Evolutionary conservation across 169 alveolate genomes (phyloP), one percentile per base, ranked within the genome.

Genomic region (Cryptosporidium viatorum): DNA sequence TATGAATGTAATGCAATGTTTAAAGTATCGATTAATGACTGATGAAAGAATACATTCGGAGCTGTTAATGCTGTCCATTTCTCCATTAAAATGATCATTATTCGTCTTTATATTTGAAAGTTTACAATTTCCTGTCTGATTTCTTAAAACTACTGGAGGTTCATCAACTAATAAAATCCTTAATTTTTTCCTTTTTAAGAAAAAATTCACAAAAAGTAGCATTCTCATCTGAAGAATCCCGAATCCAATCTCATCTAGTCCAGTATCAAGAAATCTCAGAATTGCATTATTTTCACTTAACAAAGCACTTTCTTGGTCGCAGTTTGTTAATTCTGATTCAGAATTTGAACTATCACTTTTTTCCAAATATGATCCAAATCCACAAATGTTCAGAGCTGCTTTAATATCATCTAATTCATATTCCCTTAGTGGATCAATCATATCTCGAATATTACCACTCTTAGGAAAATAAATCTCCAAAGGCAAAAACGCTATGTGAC

Each of bases 341-440:
- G n/a, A 14, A 26, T 48, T 14, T 5, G 69, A 70, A 26, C 18
- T 48, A 0, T 70, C 62, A 23, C 23, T 50, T 29, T n/a, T 33
- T 41, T 41, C 33, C n/a, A 80, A 31, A 33, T 80, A 80, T 16
- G 67, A 37, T 7, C 69, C 89, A 60, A 80, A 80, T 41, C 89
- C 89, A 67, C 89, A 80, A 16, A 80, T 80, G 62, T 43, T 58
- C 12, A 80, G 80, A 39, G 89, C 89, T 26, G 67, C 37, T 41
- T 41, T 23, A 12, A 80, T 80, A 43, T 33, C 31, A 10, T 59
- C 48, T 18, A 35, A 35, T 2, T 43, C 58, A 29, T 62, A 48
- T 48, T 80, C 80, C 4, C 23, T 70, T 21, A 80, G 26, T 10
- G 89, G 89, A 43, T 80, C 89, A 41, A 80, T 18, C 3, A 80